phyloP scores from a whole-genome alignment of 1,139 yeast genomes.

The Barnettozyma hawaiiensis region DNA sequence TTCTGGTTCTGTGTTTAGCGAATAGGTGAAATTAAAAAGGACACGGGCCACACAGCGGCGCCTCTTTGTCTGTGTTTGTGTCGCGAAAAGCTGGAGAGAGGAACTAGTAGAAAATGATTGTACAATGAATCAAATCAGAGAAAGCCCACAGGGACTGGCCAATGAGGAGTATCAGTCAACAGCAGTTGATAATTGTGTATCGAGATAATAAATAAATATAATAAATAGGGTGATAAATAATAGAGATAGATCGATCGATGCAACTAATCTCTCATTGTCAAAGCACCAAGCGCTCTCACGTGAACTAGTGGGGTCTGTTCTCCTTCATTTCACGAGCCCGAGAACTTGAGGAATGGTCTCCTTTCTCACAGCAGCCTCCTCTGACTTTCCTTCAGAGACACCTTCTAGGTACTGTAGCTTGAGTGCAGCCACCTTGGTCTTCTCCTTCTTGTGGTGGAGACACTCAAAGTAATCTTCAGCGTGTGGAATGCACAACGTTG shows the following conservation, averaged over 20 bases:
- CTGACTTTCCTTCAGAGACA: slow-evolving; percentile 12
- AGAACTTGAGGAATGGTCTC: slow-evolving; percentile 26
- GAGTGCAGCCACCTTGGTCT: slow-evolving; percentile 21
- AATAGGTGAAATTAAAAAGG: too few relatives aligned
- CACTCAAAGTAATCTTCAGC: slow-evolving; percentile 46
- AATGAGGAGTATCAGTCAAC: background rate
- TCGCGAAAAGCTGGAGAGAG: too few relatives aligned
- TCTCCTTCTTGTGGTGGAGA: slow-evolving; percentile 42
- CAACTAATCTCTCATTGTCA: too few relatives aligned
- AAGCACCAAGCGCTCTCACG: too few relatives aligned
- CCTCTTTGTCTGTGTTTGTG: too few relatives aligned
- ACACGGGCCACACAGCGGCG: too few relatives aligned
- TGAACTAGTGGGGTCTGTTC: background rate
- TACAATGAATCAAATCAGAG: too few relatives aligned
- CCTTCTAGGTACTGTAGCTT: slow-evolving; percentile 26
- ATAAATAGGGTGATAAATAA: slow-evolving; percentile 1
- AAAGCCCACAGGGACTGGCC: too few relatives aligned
- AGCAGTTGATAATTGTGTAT: background rate
- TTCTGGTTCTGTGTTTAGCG: too few relatives aligned
- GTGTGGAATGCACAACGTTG: slow-evolving; percentile 33
- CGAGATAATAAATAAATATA: background rate
- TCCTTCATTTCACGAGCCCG: slow-evolving; percentile 26
- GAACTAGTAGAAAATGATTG: too few relatives aligned
- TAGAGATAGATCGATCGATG: too few relatives aligned
- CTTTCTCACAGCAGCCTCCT: slow-evolving; percentile 15